A percentile compares a stretch with the other conserved stretches of the same genome.
Conservation (phyloP, 2,329 filamentous ascomycete species). For the Aspergillus eucalypticola region DNA sequence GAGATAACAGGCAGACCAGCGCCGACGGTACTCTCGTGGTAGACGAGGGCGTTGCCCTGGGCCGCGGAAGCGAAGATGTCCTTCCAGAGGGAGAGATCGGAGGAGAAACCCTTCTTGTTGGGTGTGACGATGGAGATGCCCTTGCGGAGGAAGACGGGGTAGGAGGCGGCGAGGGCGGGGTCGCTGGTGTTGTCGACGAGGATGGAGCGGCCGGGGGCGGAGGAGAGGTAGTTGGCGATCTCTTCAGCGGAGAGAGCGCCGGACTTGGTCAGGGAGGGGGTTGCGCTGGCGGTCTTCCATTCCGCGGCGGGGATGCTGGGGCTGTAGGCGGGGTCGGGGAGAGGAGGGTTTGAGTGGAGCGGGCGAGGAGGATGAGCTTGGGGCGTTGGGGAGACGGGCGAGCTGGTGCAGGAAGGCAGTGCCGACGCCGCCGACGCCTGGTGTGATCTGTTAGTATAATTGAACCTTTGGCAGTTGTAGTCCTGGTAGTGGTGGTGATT, state of each 20-base stretch:
- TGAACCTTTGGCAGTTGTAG: not conserved
- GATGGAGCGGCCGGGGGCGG: slow-evolving; percentile 74
- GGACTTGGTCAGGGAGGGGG: slow-evolving; percentile 57
- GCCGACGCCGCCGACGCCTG: slow-evolving; percentile 90
- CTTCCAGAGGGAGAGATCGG: slow-evolving; percentile 77
- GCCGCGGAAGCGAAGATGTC: slow-evolving; percentile 77
- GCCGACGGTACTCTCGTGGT: slow-evolving; percentile 93
- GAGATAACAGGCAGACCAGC: slow-evolving; percentile 92
- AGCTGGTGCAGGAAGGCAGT: slow-evolving; percentile 88
- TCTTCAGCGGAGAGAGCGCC: slow-evolving; percentile 62
- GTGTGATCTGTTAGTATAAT: not conserved
- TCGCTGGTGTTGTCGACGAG: slow-evolving; percentile 96
- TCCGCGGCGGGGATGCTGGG: slow-evolving; percentile 61
- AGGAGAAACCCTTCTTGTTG: slow-evolving; percentile 97
- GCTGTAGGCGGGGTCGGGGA: slow-evolving; percentile 64
- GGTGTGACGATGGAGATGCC: slow-evolving; percentile 92
- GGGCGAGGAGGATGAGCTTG: slow-evolving; percentile 79
- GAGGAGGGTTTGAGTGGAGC: slow-evolving; percentile 80
- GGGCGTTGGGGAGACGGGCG: slow-evolving; percentile 67
- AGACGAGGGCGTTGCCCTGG: slow-evolving; percentile 69
- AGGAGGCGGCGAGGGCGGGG: slow-evolving; percentile 77
- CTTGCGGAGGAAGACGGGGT: slow-evolving; percentile 75
- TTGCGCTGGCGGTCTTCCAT: slow-evolving; percentile 61
- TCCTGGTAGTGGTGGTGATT: not conserved
- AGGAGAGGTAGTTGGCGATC: slow-evolving; percentile 74